A percentile compares a stretch with the other conserved stretches of the same genome.
phyloP scores from a whole-genome alignment of 1,139 yeast species.

The Nadsonia starkeyi-henricii region DNA sequence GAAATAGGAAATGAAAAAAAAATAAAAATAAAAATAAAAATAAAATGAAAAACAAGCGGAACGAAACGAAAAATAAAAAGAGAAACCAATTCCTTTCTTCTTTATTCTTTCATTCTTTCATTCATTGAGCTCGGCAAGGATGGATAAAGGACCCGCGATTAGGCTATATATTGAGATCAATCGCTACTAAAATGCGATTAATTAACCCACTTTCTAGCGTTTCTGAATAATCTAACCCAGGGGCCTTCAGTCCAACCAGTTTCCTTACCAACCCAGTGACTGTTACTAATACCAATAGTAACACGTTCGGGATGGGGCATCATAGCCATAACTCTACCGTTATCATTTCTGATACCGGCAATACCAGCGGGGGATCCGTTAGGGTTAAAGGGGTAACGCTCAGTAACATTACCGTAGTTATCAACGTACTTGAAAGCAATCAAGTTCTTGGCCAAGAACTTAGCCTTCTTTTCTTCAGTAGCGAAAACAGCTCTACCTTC shows the following conservation, averaged over 20 bases:
- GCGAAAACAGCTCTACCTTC: slow-evolving; percentile 85
- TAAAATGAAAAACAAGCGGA: background rate
- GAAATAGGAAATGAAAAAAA: background rate
- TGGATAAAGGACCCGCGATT: too few species aligned
- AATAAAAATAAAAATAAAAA: too few species aligned
- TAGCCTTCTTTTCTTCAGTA: slow-evolving; percentile 29
- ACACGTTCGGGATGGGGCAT: slow-evolving; percentile 99
- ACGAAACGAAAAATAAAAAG: background rate
- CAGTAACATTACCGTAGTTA: slow-evolving; percentile 76
- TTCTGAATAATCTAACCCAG: slow-evolving; percentile 87
- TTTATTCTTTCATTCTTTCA: too few species aligned
- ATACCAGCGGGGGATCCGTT: slow-evolving; percentile 92
- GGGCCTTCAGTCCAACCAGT: slow-evolving; percentile 42
- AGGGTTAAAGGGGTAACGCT: slow-evolving; percentile 83
- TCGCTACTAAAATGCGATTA: slow-evolving; percentile 11
- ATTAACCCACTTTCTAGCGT: slow-evolving; percentile 92
- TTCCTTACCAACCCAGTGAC: slow-evolving; percentile 64
- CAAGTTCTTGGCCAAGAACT: slow-evolving; percentile 35
- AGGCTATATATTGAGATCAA: too few species aligned
- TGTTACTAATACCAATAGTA: slow-evolving; percentile 71
- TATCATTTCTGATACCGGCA: slow-evolving; percentile 79
- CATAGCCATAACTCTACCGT: slow-evolving; percentile 93
- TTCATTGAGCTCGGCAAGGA: too few species aligned
- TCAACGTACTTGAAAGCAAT: slow-evolving; percentile 70
- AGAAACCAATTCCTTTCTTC: background rate